Evolutionary conservation across 768 basidiomycete genomes (phyloP).

Genomic region (Termitomyces sp.): DNA sequence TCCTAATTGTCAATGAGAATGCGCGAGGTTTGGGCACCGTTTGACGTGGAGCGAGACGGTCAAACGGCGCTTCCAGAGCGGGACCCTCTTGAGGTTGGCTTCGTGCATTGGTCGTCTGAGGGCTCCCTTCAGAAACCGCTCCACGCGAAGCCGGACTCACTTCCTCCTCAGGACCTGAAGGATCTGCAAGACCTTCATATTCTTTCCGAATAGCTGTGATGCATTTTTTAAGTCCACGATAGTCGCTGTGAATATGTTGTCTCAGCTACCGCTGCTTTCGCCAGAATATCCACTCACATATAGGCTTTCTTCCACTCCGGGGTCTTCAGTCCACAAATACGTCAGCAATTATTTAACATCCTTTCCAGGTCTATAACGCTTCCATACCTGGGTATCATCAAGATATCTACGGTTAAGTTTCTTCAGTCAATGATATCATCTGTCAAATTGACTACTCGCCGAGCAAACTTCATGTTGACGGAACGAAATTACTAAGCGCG

Average conservation of each 20-base stretch:
- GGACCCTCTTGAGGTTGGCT: background rate
- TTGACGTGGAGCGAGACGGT: background rate
- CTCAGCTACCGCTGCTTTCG: background rate
- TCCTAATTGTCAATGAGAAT: background rate
- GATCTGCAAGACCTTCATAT: slow-evolving; percentile 21
- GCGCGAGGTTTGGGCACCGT: background rate
- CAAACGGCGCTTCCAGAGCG: no score
- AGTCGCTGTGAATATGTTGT: slow-evolving; percentile 44
- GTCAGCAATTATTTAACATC: background rate
- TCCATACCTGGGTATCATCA: slow-evolving; percentile 4
- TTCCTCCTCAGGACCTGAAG: slow-evolving; percentile 16
- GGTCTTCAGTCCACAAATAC: slow-evolving; percentile 33
- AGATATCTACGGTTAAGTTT: background rate
- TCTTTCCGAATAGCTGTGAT: slow-evolving; percentile 50
- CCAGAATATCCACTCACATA: slow-evolving; percentile 36
- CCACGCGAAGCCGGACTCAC: background rate
- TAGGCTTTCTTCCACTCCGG: slow-evolving; percentile 74
- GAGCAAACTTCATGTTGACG: slow-evolving; percentile 1
- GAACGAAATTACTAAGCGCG: background rate
- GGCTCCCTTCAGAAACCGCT: background rate
- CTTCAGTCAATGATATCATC: background rate
- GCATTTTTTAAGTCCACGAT: slow-evolving; percentile 63
- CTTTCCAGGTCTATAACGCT: background rate
- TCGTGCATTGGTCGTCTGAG: background rate
- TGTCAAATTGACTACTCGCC: background rate